phyloP scores from a whole-genome alignment of 495 filamentous ascomycete species.

The Daldinia decipiens region DNA sequence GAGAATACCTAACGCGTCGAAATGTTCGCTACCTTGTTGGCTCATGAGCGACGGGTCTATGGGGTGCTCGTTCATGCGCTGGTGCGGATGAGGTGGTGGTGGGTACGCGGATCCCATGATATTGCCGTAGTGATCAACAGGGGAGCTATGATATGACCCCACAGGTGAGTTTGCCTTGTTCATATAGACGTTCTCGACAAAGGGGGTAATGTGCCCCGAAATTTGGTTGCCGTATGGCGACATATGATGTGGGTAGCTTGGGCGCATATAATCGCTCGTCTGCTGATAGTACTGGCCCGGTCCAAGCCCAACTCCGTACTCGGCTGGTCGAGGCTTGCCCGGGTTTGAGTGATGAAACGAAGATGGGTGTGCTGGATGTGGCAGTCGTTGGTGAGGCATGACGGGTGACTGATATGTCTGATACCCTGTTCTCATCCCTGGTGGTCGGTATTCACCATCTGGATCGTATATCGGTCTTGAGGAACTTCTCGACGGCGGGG shows the following conservation, averaged over 20 bases:
- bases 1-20: slow-evolving; percentile 31
- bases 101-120: slow-evolving; percentile 41
- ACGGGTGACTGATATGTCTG: slow-evolving; percentile 44
- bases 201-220: slow-evolving; percentile 20
- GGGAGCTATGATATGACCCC: slow-evolving; percentile 48
- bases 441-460: slow-evolving; percentile 51
- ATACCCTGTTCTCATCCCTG: slow-evolving; percentile 44
- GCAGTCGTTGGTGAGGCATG: slow-evolving; percentile 47
- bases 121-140: slow-evolving; percentile 44
- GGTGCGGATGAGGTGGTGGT: slow-evolving; percentile 35
- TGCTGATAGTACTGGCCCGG: slow-evolving; percentile 71
- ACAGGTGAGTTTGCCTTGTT: slow-evolving; percentile 53
- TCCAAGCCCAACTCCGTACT: slow-evolving; percentile 63
- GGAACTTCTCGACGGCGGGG: slow-evolving; percentile 44
- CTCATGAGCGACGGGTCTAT: slow-evolving; percentile 42
- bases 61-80: slow-evolving; percentile 28
- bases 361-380: slow-evolving; percentile 58
- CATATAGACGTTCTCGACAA: slow-evolving; percentile 56
- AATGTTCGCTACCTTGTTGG: slow-evolving; percentile 9
- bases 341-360: slow-evolving; percentile 71
- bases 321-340: slow-evolving; percentile 65
- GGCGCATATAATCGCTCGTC: slow-evolving; percentile 39
- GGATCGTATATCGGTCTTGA: slow-evolving; percentile 48
- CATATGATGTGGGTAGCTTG: slow-evolving; percentile 37
- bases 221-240: slow-evolving; percentile 9